Conservation (phyloP, 352 stramenopile genomes). For the Aphanomyces invadans region DNA sequence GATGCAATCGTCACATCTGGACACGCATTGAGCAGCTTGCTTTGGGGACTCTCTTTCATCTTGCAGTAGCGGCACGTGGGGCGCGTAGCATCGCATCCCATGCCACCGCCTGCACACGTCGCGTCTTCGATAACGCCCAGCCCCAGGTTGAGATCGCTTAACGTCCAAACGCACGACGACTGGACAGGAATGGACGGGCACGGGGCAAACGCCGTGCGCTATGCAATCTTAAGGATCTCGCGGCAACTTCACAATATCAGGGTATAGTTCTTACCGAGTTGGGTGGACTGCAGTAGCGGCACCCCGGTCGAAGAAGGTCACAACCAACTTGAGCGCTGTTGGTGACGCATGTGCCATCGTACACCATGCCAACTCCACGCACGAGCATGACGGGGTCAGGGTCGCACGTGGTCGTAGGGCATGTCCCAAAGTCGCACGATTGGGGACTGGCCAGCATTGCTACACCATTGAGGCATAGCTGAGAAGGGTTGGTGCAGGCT, state of each 20-base stretch:
- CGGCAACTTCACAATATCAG: neutral
- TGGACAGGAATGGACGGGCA: neutral
- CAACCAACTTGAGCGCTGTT: neutral
- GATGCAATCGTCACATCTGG: neutral
- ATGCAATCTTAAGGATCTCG: neutral
- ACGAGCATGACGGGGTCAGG: neutral
- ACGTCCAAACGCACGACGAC: neutral
- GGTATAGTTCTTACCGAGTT: neutral
- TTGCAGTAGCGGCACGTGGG: conserved; percentile 12
- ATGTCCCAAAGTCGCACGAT: neutral
- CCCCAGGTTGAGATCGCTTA: conserved; percentile 14
- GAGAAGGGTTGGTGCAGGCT: neutral
- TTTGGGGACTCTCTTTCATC: neutral
- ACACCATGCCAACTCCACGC: conserved; percentile 4
- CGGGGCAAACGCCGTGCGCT: conserved; percentile 5
- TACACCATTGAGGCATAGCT: neutral
- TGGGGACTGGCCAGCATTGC: neutral
- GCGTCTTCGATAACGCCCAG: neutral
- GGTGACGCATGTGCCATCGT: neutral
- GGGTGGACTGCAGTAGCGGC: conserved; percentile 11
- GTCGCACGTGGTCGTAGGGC: neutral
- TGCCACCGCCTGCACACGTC: neutral
- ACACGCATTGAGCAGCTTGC: neutral
- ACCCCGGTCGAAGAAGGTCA: neutral
- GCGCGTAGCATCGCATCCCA: conserved; percentile 12